Base-by-base conservation (phyloP, 192 early-diverging fungal genomes). In the Podila minutissima region DNA sequence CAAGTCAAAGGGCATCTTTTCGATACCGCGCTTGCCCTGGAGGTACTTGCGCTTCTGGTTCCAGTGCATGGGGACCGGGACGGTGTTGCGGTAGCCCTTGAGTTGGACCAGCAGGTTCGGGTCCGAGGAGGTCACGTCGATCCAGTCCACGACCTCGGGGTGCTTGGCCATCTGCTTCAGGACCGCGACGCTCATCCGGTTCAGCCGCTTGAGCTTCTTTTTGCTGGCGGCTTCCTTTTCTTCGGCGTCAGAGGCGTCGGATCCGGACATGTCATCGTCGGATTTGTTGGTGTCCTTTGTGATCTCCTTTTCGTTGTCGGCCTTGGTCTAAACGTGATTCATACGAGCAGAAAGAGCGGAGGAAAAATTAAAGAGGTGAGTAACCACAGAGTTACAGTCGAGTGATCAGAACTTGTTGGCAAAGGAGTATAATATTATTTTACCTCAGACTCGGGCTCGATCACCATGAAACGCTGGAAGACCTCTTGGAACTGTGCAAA, bases 1-100 rank as follows among this genome's bases (percentile, higher is more conserved):
- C 51, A 99, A 72, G 38, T 98, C 95, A 72, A 96, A 99, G 4
- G 97, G 94, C 32, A 93, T 86, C 72, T 99, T 99, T 65, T 98
- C 98, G 60, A 95, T 94, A 65, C 97, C 98, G 41, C 97, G 92
- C 78, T 99, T 99, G 59, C 94, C 94, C 84, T 98, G 96, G 55
- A 99, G 83, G 66, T 98, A 99, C 82, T 98, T 98, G 67, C 97
- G 89, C 86, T 97, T 98, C 72, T 97, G 96, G 48, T 88, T 89
- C 98, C 98, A 99, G 82, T 99, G 98, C 17, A 87, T 75, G 2
- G 98, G 98, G 5, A 99, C 94, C 19, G 98, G 97, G 1, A 99
- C 97, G 0, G 96, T 94, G 78, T 98, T 98, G 59, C 97, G 89
- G 55, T 89, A 91, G 5, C 95, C 89, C 81, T 99, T 99, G n/a